These are phyloP conservation scores for Cucumis sativus DNA, from an alignment of 306 rosid genomes.

Conservation along the genomic window Cucumber_9930_V3 NC_026659.2:4334501-4335000, in stretches of 20 bases:
- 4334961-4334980: constrained; percentile 24
- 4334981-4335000: constrained; percentile 31
- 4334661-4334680: background rate
- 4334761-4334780: background rate
- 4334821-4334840: background rate
- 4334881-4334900: background rate
- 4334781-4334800: no score
- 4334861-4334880: background rate
- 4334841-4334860: no score
- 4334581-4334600: constrained; percentile 32
- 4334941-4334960: background rate
- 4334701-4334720: background rate
- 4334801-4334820: background rate
- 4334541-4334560: constrained; percentile 45
- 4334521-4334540: constrained; percentile 46
- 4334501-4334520: constrained; percentile 54
- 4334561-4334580: constrained; percentile 38
- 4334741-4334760: background rate
- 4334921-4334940: background rate
- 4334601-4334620: background rate
- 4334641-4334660: background rate
- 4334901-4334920: background rate
- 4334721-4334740: background rate
- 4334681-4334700: no score
- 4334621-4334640: background rate